Conservation (phyloP, 306 rosid genomes). For the Vicia sativa region DNA sequence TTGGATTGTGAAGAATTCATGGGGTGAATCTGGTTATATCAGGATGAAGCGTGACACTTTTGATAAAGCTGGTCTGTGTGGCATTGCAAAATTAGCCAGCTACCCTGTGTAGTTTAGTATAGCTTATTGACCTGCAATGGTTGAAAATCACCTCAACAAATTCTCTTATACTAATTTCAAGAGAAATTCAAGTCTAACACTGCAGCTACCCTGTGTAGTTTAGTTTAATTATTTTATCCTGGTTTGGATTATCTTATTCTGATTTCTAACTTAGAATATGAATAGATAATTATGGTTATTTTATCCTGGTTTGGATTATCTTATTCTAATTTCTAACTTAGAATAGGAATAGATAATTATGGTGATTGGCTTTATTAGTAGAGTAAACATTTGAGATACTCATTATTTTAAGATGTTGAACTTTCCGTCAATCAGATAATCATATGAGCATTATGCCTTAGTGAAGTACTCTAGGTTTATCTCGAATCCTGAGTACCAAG, state of each 20-base stretch:
- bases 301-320: conserved; percentile 1
- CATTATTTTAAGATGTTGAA: conserved; percentile 6
- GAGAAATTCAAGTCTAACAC: too few relatives aligned
- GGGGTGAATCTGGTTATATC: conserved; percentile 79
- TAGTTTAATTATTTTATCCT: too few relatives aligned
- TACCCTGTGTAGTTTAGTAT: conserved; percentile 44
- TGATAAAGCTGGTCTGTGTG: conserved; percentile 57
- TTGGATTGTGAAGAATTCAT: conserved; percentile 81
- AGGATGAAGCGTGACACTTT: conserved; percentile 45
- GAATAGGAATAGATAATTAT: conserved; percentile 1
- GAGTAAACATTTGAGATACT: not conserved
- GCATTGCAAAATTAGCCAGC: conserved; percentile 73
- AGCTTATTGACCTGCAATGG: conserved; percentile 25
- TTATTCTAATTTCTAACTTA: not conserved
- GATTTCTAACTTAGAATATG: too few relatives aligned
- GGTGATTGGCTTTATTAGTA: not conserved
- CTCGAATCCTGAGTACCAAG: too few relatives aligned
- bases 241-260: too few relatives aligned
- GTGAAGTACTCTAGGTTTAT: too few relatives aligned
- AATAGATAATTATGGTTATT: too few relatives aligned
- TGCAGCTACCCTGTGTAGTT: too few relatives aligned
- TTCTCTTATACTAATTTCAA: too few relatives aligned
- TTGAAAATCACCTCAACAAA: conserved; percentile 23
- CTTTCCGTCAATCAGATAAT: not conserved
- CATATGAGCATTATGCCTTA: too few relatives aligned